A percentile compares a stretch with the other conserved stretches of the same genome.
These are phyloP conservation scores for Aegle marmelos DNA, from an alignment of 345 rosid species.

Conservation along the genomic window DNA sequence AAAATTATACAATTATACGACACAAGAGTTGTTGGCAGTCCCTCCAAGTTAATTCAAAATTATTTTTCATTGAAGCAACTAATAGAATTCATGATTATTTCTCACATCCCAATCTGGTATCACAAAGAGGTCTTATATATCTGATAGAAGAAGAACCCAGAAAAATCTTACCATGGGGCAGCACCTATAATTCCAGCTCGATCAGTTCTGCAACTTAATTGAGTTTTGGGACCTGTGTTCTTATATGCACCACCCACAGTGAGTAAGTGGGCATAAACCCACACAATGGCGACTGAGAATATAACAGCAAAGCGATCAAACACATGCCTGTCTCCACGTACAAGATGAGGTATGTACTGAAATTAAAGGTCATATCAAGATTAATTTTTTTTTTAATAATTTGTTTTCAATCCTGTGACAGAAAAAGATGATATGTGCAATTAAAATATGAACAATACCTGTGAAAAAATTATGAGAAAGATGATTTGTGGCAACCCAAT, in stretches of 20 bases:
- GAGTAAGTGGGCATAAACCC: constrained; percentile 93
- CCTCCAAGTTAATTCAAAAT: neutral
- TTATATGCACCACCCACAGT: constrained; percentile 95
- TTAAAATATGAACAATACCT: constrained; percentile 39
- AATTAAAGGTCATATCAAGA: constrained; percentile 2
- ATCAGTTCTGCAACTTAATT: constrained; percentile 80
- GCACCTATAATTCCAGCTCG: constrained; percentile 81
- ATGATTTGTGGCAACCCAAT: constrained; percentile 85
- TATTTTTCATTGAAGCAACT: neutral
- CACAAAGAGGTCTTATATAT: neutral
- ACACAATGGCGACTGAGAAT: constrained; percentile 78
- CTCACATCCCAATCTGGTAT: neutral
- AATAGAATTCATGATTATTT: neutral
- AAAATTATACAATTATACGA: neutral
- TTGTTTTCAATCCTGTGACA: neutral
- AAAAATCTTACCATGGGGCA: constrained; percentile 70
- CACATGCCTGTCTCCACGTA: constrained; percentile 56
- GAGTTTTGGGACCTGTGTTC: constrained; percentile 59
- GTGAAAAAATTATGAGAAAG: constrained; percentile 75
- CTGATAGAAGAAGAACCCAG: neutral
- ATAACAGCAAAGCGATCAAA: constrained; percentile 86
- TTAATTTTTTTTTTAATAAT: neutral
- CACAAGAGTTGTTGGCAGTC: neutral
- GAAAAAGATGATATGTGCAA: neutral
- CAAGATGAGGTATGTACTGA: constrained; percentile 81